Percentiles rank a stretch among this genome's conserved stretches.
phyloP scores from a whole-genome alignment of 768 basidiomycete species.

The Asterophora lycoperdoides region DNA sequence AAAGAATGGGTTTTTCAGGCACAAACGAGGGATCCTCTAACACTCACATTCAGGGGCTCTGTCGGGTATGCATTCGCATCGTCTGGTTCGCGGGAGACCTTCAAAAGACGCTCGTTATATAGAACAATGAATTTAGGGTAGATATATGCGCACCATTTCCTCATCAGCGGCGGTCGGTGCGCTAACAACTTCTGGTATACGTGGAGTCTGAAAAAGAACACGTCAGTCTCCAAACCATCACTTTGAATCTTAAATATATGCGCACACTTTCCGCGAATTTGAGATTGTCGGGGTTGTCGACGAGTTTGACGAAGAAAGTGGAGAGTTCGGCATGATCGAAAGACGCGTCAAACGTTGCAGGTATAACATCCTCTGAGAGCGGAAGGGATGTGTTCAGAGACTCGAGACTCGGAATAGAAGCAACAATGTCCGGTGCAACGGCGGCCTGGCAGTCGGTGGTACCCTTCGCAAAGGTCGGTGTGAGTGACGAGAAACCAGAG shows the following conservation, averaged over 20 bases:
- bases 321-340: constrained; percentile 7
- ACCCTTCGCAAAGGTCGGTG: not conserved
- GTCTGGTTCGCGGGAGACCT: no score
- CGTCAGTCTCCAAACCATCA: not conserved
- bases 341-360: constrained; percentile 23
- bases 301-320: constrained; percentile 1
- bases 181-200: not conserved
- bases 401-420: constrained; percentile 1
- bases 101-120: no score
- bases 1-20: not conserved
- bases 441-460: not conserved
- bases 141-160: no score
- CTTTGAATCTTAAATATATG: constrained; percentile 1
- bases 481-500: not conserved
- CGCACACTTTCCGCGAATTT: constrained; percentile 6
- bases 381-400: constrained; percentile 22
- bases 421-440: not conserved
- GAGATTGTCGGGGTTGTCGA: not conserved
- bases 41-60: not conserved
- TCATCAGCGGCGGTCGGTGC: no score
- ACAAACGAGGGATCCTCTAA: not conserved
- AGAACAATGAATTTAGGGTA: no score
- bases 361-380: constrained; percentile 23
- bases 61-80: no score
- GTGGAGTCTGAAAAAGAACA: not conserved